Percentiles rank a stretch among this genome's conserved stretches.
phyloP scores from a whole-genome alignment of 306 rosid species.

The Medicago ruthenica region DNA sequence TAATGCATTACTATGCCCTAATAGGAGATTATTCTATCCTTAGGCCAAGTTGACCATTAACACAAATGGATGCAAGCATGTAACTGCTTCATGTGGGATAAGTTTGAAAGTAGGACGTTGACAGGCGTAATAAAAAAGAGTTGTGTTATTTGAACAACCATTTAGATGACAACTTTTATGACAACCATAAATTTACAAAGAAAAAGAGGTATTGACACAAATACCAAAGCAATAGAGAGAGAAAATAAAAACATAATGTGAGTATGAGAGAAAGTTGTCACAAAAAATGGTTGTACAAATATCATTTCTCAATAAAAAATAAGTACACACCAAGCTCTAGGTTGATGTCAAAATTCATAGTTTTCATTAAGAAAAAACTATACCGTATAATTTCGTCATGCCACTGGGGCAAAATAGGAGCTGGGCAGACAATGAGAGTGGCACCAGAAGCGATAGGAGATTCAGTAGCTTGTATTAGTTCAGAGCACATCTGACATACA shows the following conservation, averaged over 20 bases:
- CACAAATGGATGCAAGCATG: conserved; percentile 26
- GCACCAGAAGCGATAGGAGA: conserved; percentile 89
- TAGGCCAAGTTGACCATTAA: conserved; percentile 18
- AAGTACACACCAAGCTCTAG: not conserved
- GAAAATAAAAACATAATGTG: no score
- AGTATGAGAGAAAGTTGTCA: no score
- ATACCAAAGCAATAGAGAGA: no score
- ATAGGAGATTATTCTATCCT: conserved; percentile 10
- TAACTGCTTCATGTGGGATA: conserved; percentile 10
- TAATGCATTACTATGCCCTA: conserved; percentile 6
- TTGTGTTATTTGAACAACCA: no score
- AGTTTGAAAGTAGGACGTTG: conserved; percentile 8
- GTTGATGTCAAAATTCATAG: conserved; percentile 11
- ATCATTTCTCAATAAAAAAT: no score
- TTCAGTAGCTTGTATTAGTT: conserved; percentile 77
- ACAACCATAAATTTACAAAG: no score
- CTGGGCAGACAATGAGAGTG: conserved; percentile 95
- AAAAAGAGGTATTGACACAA: no score
- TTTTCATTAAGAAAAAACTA: conserved; percentile 37
- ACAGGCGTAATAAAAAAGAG: conserved; percentile 4
- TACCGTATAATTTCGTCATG: conserved; percentile 86
- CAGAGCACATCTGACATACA: conserved; percentile 82
- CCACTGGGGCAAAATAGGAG: conserved; percentile 94
- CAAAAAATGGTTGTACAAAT: no score
- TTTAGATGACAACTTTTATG: no score